Percentiles rank a stretch among this genome's conserved stretches.
Conservation (phyloP, 805 yeast species). For the Hanseniaspora mollemarum region DNA sequence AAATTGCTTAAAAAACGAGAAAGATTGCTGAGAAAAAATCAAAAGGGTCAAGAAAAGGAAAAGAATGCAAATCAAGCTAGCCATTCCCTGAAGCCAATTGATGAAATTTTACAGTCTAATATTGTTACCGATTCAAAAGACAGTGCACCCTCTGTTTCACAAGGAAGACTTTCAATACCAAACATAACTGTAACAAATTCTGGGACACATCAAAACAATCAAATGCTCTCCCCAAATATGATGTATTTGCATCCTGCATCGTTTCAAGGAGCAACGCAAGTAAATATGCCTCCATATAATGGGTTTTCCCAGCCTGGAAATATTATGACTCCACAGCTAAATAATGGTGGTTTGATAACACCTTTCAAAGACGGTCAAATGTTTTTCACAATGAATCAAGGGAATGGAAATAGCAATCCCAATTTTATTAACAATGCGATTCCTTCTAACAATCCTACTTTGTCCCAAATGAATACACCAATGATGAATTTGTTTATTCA, state of each 20-base stretch:
- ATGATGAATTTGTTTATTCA: not conserved
- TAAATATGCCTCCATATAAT: not conserved
- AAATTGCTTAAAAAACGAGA: conserved; percentile 6
- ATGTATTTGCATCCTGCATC: not conserved
- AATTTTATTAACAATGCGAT: not conserved
- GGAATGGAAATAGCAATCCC: not conserved
- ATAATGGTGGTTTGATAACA: not conserved
- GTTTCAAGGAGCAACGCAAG: not conserved
- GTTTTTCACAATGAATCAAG: not conserved
- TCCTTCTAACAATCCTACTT: not conserved
- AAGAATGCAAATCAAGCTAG: not conserved
- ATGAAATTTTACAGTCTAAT: not conserved
- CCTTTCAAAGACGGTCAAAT: conserved; percentile 11
- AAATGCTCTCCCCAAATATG: not conserved
- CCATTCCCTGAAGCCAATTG: conserved; percentile 1
- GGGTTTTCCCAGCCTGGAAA: not conserved
- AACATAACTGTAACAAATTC: not conserved
- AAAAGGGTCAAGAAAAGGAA: not conserved
- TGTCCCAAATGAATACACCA: not conserved
- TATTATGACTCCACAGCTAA: not conserved
- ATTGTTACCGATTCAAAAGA: not conserved
- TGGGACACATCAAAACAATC: not conserved
- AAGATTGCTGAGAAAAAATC: not conserved
- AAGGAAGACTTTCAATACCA: too few relatives aligned
- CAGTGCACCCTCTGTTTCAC: not conserved